These are phyloP conservation scores for Luffa acutangula DNA, from an alignment of 306 rosid genomes.

Conservation along the genomic window DNA sequence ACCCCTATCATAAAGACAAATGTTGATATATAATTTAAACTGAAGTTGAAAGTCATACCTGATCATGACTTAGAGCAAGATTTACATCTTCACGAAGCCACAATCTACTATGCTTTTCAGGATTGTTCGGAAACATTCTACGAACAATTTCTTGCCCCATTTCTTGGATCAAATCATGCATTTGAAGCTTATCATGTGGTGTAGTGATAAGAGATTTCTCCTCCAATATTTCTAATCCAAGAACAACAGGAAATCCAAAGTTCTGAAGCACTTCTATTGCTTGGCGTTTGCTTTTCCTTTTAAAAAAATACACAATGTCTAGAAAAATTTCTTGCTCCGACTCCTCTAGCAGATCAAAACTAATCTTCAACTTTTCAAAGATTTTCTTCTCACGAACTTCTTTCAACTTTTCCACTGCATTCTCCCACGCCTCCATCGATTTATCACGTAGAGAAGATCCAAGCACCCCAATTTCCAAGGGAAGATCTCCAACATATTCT, in stretches of 20 bases:
- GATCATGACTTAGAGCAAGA: background rate
- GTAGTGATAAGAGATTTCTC: background rate
- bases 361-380: background rate
- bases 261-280: background rate
- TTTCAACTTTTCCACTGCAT: background rate
- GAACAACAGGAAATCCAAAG: background rate
- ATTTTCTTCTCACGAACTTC: background rate
- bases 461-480: background rate
- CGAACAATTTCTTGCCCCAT: constrained; percentile 10
- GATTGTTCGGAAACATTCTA: background rate
- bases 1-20: background rate
- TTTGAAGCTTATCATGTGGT: constrained; percentile 1
- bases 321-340: background rate
- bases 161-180: constrained; percentile 14
- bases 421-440: background rate
- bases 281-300: background rate
- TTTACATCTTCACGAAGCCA: constrained; percentile 2
- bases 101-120: background rate
- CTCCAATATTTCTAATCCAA: background rate
- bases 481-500: constrained; percentile 1
- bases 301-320: constrained; percentile 13
- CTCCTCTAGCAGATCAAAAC: background rate
- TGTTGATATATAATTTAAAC: background rate
- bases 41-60: background rate
- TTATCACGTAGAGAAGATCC: background rate